Base-by-base conservation (phyloP, 1,139 yeast species). In the Diutina pseudorugosa region DNA sequence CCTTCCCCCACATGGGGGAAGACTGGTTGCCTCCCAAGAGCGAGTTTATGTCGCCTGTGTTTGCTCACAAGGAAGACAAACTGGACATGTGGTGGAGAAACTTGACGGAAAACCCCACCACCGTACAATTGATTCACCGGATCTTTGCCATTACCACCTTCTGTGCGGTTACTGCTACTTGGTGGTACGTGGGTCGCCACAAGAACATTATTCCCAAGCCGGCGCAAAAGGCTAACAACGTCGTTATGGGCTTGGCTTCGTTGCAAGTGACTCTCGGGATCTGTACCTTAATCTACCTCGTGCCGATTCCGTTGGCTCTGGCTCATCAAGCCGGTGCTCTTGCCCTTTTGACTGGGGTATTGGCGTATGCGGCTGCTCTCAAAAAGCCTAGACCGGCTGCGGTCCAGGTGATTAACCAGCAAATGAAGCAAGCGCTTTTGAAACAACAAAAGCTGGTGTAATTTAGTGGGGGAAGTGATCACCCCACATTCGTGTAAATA, bases 291-390 rank as follows among this genome's bases (percentile, higher is more conserved):
- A 68, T 91, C 45, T 91, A 89, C 66, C 75, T 90, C 57, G 98
- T 93, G 18, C 99, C 99, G 41, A 83, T 88, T 44, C 87, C 96
- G 18, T 69, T 93, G 51, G 99, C 96, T 1, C 95, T 98, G 8
- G 80, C 91, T 7, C 99, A 94, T 66, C 99, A 94, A 71, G 97
- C 97, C 14, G 98, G 98, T 58, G 96, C 98, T 0, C 72, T 94
- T 62, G 95, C 95, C 0, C 75, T 94, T 53, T 73, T 94, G 60
- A 93, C 98, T 0, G 76, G 86, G 14, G 78, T 89, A 25, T 72
- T 93, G 57, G 74, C 89, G 2, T 77, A 87, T 57, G 79, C 85
- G 20, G 80, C 89, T 36, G 77, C 81, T 56, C 72, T 93, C 59
- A 80, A 85, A 59, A 77, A 75, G 59, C 96, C 98, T 41, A 78